A percentile compares a stretch with the other conserved stretches of the same genome.
These are phyloP conservation scores for Coelastrella sp. DNA, from an alignment of 139 green algal genomes.

Conservation along the genomic window DNA sequence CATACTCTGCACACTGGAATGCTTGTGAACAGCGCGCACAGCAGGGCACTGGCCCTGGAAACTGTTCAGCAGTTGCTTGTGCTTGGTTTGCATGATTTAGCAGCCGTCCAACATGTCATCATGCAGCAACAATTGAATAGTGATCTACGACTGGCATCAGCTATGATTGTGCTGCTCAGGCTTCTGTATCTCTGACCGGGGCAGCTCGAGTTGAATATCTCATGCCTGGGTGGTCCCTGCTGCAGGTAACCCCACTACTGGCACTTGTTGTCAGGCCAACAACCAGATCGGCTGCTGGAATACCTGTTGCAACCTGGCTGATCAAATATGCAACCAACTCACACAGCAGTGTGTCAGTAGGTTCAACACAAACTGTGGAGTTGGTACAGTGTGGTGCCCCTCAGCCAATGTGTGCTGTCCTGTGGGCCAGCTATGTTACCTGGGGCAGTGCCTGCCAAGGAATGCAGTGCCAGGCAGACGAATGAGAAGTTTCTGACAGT, in stretches of 20 bases:
- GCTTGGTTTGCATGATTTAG: background rate
- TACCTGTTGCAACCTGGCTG: background rate
- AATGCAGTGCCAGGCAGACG: background rate
- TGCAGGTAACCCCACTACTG: background rate
- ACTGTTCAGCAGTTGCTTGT: background rate
- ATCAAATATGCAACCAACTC: constrained; percentile 21
- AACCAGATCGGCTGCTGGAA: constrained; percentile 17
- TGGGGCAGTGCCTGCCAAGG: background rate
- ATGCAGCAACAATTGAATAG: no score
- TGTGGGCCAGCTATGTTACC: background rate
- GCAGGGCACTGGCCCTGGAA: background rate
- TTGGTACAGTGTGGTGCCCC: constrained; percentile 10
- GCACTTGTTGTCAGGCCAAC: background rate
- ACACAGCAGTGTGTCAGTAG: background rate
- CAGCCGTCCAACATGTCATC: background rate
- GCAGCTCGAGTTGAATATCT: background rate
- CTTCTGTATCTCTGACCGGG: background rate
- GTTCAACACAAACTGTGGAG: constrained; percentile 4
- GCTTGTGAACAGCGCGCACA: background rate
- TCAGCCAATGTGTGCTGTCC: constrained; percentile 16
- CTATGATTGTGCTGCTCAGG: no score
- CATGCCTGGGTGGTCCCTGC: background rate
- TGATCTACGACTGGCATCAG: no score
- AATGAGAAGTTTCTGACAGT: background rate
- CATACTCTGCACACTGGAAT: no score